Evolutionary conservation across 1,139 yeast genomes (phyloP).

Genomic region (Debaryomyces subglobosus): DNA sequence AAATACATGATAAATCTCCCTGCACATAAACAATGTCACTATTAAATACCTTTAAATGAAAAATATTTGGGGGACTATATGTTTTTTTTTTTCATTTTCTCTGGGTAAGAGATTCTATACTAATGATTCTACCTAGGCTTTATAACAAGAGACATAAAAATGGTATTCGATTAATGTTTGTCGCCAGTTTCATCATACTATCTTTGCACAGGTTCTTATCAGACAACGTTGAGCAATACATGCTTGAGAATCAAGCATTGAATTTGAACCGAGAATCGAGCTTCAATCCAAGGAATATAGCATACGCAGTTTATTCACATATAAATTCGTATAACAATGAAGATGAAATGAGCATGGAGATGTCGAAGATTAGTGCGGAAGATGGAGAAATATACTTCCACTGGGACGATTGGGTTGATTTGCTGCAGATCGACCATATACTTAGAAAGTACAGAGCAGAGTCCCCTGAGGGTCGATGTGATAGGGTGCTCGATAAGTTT

Average conservation of each 20-base stretch:
- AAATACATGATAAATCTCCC: conserved; percentile 1
- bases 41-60: conserved; percentile 1
- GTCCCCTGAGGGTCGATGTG: conserved; percentile 31
- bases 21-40: background rate
- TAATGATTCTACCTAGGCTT: conserved; percentile 18
- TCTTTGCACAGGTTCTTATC: conserved; percentile 16
- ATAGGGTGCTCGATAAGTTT: conserved; percentile 21
- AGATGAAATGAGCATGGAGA: conserved; percentile 2
- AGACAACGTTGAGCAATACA: conserved; percentile 24
- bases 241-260: conserved; percentile 28
- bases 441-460: conserved; percentile 22
- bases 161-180: conserved; percentile 20
- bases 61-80: background rate
- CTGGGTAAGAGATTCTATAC: background rate
- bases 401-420: conserved; percentile 50
- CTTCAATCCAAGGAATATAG: conserved; percentile 34
- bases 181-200: conserved; percentile 18
- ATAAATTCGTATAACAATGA: conserved; percentile 18
- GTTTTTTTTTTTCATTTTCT: background rate
- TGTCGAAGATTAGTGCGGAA: conserved; percentile 16
- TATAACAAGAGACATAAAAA: conserved; percentile 25
- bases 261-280: conserved; percentile 23
- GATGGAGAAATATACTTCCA: conserved; percentile 35
- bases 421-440: conserved; percentile 27
- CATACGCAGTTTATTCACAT: conserved; percentile 24